Percentiles rank a stretch among this genome's conserved stretches.
These are phyloP conservation scores for Oryza punctata DNA, from an alignment of 176 grass and related monocot species.

Conservation along the genomic window DNA sequence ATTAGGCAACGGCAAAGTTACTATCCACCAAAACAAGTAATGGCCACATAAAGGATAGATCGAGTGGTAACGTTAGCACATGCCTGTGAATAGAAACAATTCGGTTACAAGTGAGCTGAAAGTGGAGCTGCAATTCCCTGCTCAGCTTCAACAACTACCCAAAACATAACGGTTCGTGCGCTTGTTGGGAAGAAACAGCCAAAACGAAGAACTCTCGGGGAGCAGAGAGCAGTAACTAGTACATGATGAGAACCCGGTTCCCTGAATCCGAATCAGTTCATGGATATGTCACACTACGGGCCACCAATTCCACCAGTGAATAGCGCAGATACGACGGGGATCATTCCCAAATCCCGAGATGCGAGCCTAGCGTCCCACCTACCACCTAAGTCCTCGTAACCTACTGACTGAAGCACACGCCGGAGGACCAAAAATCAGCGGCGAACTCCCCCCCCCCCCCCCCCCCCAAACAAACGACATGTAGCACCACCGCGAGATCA, in stretches of 20 bases:
- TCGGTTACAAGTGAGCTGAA: neutral
- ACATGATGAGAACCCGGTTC: neutral
- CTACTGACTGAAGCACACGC: neutral
- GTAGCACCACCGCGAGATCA: neutral
- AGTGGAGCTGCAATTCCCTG: neutral
- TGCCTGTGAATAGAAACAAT: neutral
- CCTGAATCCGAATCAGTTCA: neutral
- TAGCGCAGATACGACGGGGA: neutral
- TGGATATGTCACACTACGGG: neutral
- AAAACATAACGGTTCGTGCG: neutral
- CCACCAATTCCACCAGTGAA: neutral
- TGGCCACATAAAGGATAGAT: neutral
- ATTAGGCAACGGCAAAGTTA: neutral
- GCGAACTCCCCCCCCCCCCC: no score
- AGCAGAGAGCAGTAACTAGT: neutral
- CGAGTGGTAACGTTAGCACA: neutral
- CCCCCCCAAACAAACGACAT: neutral
- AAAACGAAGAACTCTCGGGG: neutral
- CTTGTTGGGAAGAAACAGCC: neutral
- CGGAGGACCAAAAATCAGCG: neutral
- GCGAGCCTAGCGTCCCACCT: neutral
- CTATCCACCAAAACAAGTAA: neutral
- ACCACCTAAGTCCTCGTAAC: neutral
- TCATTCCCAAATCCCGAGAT: neutral
- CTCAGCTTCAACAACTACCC: neutral